phyloP scores from a whole-genome alignment of 2,329 filamentous ascomycete genomes.

The Dothideomycetes sp. region DNA sequence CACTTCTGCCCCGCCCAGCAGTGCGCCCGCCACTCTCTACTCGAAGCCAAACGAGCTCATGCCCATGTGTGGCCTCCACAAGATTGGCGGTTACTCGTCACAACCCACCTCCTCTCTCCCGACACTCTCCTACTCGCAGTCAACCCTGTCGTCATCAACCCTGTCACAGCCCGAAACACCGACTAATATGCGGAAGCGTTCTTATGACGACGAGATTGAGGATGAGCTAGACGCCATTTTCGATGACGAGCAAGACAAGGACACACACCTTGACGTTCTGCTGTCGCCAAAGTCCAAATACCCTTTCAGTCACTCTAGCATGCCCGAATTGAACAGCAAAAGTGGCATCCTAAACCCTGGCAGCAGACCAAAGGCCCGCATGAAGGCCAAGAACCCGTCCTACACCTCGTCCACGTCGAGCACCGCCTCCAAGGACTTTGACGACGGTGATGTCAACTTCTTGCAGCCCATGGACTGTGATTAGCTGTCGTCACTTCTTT shows the following conservation, averaged over 20 bases:
- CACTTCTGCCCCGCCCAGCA: neutral
- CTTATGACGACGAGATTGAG: constrained; percentile 24
- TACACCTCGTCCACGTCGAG: neutral
- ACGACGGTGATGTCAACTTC: constrained; percentile 6
- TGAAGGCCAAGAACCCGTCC: constrained; percentile 2
- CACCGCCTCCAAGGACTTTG: constrained; percentile 1
- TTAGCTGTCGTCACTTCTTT: too few relatives aligned
- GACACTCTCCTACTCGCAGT: constrained; percentile 17
- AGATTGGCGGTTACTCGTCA: constrained; percentile 55
- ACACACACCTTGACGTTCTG: neutral
- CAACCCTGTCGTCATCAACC: constrained; percentile 23
- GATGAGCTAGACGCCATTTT: constrained; percentile 24
- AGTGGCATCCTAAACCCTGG: constrained; percentile 1
- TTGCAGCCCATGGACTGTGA: constrained; percentile 9
- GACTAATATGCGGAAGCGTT: constrained; percentile 17
- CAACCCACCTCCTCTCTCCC: constrained; percentile 36
- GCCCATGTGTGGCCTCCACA: constrained; percentile 73
- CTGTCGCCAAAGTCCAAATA: constrained; percentile 2
- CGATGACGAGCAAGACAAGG: constrained; percentile 13
- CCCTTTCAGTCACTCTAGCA: constrained; percentile 4
- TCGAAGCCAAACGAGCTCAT: constrained; percentile 47
- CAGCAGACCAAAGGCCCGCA: constrained; percentile 7
- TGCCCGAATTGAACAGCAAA: constrained; percentile 2
- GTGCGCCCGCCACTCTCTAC: constrained; percentile 3
- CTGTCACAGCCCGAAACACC: constrained; percentile 1